Evolutionary conservation across 176 grass and related monocot genomes (phyloP), one percentile per base, ranked within the genome.

Genomic region (Chloris gayana): DNA sequence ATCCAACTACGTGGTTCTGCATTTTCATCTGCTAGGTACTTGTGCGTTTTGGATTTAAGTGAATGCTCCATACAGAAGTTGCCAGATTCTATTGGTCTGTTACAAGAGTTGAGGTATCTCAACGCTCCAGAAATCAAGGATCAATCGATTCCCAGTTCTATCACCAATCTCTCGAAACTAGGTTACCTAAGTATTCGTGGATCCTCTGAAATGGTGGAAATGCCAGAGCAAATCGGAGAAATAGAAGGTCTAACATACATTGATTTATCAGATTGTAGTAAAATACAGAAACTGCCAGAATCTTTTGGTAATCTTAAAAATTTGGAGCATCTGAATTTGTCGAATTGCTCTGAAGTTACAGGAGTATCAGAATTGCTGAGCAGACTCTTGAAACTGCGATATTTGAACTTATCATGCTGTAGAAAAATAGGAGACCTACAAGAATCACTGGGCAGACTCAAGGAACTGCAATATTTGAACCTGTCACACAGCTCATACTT

Each of bases 401-500:
- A 78, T 51, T 53, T 78, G 62, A 46, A 78, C 41, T 26, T 78
- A 24, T 78, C 76, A 51, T 15, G 32, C 60, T 64, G 61, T 17
- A 32, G 10, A 34, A 34, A 47, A 65, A 78, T 78, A 25, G 75
- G 75, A 64, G 18, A 65, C 4, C 7, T 78, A 78, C 41, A 26
- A 14, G 32, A 0, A 78, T 14, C 1, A 13, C n/a, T 78, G 9
- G 18, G 29, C 29, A 31, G 60, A 14, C 75, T 78, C 26, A 33
- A 26, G 3, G 27, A 78, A 64, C 60, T 78, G 18, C 0, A 32
- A 22, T 65, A 65, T 31, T 65, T 78, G 42, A 78, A 78, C 25
- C 14, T 78, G 31, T 78, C 75, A 78, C 50, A 15, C 42, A 78
- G 75, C 25, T 78, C 75, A 31, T 78, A 78, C 27, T 64, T 77